Evolutionary conservation across 1,284 basidiomycete species (phyloP), one percentile per base, ranked within the genome.

Genomic region (Phellopilus nigrolimitatus): DNA sequence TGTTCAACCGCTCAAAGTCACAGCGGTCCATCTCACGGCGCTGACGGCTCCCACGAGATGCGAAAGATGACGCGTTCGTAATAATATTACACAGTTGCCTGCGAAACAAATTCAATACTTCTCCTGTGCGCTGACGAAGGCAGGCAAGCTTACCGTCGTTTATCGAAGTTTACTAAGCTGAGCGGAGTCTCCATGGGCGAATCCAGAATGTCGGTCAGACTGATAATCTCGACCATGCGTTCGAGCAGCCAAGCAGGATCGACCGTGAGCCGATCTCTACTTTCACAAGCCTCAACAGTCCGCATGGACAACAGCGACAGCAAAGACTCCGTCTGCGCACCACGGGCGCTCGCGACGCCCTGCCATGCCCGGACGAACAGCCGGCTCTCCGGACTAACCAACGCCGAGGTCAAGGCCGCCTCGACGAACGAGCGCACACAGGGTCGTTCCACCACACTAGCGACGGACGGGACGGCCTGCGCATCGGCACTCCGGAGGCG

Each of bases 241-340:
- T 91, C 88, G 53, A 91, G 64, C 37, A 90, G 65, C 88, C 88
- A 91, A 6, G 85, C 87, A 56, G 88, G 76, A 61, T 91, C 88
- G 12, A 84, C 76, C 8, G 81, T 80, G 49, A 89, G 67, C 9
- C 74, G 68, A 25, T 79, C 76, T 28, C 71, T 69, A 22, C 71
- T 72, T n/a, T 67, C 60, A 12, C 74, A 66, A 1, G 71, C 65
- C 30, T 72, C 69, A 2, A 75, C 66, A 25, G 61, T 67, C 2
- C 79, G 76, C 41, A 73, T 72, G 10, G 73, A 71, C 30, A 91
- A 66, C 30, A 89, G 64, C 1, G 76, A 69, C 0, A 67, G 59
- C 6, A 91, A 66, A 3, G 79, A 79, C 46, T 90, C 88, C 49
- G 75, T 80, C 6, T 73, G 67, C 8, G 73, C 73, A 1, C 78